phyloP scores from a whole-genome alignment of 2,329 filamentous ascomycete species.

The Microthyrium microscopicum region DNA sequence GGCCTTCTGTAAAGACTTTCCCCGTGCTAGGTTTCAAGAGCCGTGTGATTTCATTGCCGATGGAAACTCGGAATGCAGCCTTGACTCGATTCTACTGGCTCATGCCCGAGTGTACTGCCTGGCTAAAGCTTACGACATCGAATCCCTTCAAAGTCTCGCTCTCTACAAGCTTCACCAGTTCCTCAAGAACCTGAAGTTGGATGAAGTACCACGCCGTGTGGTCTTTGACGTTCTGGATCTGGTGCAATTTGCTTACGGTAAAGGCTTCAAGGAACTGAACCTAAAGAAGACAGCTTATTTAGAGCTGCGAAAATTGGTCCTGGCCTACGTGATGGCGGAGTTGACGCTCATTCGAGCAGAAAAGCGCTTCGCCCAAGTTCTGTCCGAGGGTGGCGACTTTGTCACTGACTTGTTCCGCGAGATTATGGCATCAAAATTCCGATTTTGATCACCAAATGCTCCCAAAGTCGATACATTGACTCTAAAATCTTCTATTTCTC shows the following conservation, averaged over 20 bases:
- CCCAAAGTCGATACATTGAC: too few relatives aligned
- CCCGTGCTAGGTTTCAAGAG: neutral
- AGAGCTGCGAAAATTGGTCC: too few relatives aligned
- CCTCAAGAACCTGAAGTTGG: neutral
- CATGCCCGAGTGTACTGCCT: constrained; percentile 4
- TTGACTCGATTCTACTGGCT: constrained; percentile 1
- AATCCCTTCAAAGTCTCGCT: constrained; percentile 2
- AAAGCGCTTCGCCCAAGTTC: too few relatives aligned
- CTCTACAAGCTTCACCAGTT: constrained; percentile 3
- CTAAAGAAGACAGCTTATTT: too few relatives aligned
- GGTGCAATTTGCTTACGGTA: neutral
- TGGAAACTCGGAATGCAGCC: constrained; percentile 1
- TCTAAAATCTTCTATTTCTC: too few relatives aligned
- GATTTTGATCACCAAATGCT: too few relatives aligned
- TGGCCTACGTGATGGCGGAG: too few relatives aligned
- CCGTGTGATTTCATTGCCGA: neutral
- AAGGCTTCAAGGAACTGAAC: too few relatives aligned
- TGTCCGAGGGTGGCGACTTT: too few relatives aligned
- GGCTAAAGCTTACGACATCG: constrained; percentile 3
- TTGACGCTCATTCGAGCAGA: too few relatives aligned
- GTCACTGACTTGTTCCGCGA: too few relatives aligned
- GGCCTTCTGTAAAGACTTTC: neutral
- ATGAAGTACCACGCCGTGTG: neutral
- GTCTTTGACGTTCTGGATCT: constrained; percentile 4
- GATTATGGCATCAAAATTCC: too few relatives aligned